Conservation (phyloP, 2,329 filamentous ascomycete species). For the Pseudomassariella vexata region DNA sequence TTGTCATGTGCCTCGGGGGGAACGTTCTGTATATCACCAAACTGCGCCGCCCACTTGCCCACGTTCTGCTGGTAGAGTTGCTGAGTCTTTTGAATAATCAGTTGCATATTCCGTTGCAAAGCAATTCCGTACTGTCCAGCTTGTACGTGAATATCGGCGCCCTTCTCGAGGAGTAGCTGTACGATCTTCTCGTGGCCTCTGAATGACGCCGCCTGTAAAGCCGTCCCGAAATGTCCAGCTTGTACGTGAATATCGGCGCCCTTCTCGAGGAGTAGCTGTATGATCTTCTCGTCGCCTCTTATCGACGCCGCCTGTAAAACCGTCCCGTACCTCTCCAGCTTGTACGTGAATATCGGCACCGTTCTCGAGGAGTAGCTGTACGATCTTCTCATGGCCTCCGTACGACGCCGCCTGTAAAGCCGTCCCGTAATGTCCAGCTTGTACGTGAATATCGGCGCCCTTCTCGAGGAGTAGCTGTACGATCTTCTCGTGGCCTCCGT, state of each 20-base stretch:
- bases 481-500: neutral
- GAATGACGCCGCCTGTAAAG: neutral
- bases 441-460: neutral
- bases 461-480: neutral
- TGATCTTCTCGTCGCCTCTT: neutral
- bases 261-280: neutral
- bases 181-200: neutral
- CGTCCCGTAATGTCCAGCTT: slow-evolving; percentile 1
- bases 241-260: neutral
- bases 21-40: slow-evolving; percentile 37
- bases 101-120: slow-evolving; percentile 11
- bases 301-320: slow-evolving; percentile 1
- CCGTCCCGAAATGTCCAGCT: neutral
- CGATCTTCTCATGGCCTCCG: neutral
- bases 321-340: slow-evolving; percentile 1
- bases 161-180: neutral
- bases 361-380: slow-evolving; percentile 3
- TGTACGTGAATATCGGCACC: slow-evolving; percentile 1
- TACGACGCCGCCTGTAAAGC: neutral
- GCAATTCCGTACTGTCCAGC: slow-evolving; percentile 11
- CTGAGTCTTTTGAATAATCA: slow-evolving; percentile 29
- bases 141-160: slow-evolving; percentile 5
- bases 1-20: slow-evolving; percentile 38
- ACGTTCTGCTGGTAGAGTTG: slow-evolving; percentile 35
- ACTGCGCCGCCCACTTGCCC: slow-evolving; percentile 25